Conservation (phyloP, 192 early-diverging fungal genomes). For the Coemansia sp. region DNA sequence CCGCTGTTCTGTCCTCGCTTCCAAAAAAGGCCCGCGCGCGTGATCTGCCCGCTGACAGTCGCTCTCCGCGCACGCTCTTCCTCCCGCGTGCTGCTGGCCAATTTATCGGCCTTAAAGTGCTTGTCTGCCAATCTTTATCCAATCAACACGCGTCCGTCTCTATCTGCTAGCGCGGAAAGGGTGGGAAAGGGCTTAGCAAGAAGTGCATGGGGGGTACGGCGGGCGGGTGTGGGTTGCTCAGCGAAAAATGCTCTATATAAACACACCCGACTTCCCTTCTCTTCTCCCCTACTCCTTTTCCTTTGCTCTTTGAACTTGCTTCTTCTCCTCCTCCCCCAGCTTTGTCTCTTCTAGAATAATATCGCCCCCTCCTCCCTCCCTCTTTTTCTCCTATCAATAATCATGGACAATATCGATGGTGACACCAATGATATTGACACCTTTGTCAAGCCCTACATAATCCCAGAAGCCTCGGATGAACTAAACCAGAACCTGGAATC, state of each 20-base stretch:
- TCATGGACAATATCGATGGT: not conserved
- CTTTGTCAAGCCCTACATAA: slow-evolving; percentile 42
- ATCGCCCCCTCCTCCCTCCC: not conserved
- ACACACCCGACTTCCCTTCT: not conserved
- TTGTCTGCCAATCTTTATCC: not conserved
- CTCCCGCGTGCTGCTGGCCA: not conserved
- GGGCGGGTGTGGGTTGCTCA: not conserved
- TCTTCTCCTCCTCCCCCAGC: not conserved
- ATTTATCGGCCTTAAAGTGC: not conserved
- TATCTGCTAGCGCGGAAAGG: not conserved
- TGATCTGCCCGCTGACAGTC: not conserved
- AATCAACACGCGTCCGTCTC: not conserved
- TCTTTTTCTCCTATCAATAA: slow-evolving; percentile 16
- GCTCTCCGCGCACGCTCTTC: not conserved
- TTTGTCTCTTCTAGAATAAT: not conserved
- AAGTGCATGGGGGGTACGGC: not conserved
- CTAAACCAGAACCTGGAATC: slow-evolving; percentile 53
- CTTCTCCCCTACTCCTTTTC: not conserved
- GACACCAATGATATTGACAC: slow-evolving; percentile 52
- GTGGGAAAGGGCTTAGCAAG: not conserved
- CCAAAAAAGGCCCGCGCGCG: not conserved
- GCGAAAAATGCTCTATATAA: not conserved
- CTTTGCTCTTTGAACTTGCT: not conserved
- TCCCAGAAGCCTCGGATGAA: slow-evolving; percentile 47
- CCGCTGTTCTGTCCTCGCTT: not conserved